Evolutionary conservation across 2,329 filamentous ascomycete genomes (phyloP).

Genomic region (Fusarium pilosicola): DNA sequence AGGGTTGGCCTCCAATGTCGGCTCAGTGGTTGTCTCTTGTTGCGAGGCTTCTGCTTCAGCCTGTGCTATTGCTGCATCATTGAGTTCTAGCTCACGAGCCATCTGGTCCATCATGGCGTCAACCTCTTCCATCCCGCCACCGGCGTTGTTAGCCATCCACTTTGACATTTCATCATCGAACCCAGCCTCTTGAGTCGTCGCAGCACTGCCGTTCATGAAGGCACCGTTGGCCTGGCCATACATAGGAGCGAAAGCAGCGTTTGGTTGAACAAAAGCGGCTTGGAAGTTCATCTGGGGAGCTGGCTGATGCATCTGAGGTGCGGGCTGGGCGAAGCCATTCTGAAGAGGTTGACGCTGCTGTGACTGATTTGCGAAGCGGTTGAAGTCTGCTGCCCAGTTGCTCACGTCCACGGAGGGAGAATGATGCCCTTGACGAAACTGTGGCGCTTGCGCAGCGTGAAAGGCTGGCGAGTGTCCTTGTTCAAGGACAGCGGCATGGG

Average conservation of each 20-base stretch:
- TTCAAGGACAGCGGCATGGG: slow-evolving; percentile 49
- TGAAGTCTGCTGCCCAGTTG: slow-evolving; percentile 53
- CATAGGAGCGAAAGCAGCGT: slow-evolving; percentile 43
- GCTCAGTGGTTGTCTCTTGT: slow-evolving; percentile 5
- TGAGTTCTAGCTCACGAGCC: slow-evolving; percentile 53
- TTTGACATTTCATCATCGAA: slow-evolving; percentile 54
- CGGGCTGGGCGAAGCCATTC: slow-evolving; percentile 31
- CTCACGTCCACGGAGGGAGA: slow-evolving; percentile 39
- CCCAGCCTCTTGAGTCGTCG: slow-evolving; percentile 46
- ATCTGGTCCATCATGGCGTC: slow-evolving; percentile 57
- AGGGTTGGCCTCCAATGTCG: slow-evolving; percentile 4
- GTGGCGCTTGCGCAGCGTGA: slow-evolving; percentile 35
- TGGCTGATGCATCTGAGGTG: slow-evolving; percentile 42
- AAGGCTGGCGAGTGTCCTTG: slow-evolving; percentile 39
- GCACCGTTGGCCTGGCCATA: slow-evolving; percentile 43
- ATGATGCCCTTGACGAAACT: slow-evolving; percentile 39
- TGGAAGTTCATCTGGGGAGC: slow-evolving; percentile 45
- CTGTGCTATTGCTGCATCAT: slow-evolving; percentile 45
- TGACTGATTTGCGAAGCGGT: slow-evolving; percentile 44
- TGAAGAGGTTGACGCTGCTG: slow-evolving; percentile 42
- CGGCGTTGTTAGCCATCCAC: slow-evolving; percentile 53
- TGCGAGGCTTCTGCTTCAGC: slow-evolving; percentile 25
- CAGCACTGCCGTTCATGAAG: slow-evolving; percentile 38
- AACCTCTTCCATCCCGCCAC: slow-evolving; percentile 50
- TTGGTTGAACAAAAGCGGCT: slow-evolving; percentile 45